Evolutionary conservation across 2,329 filamentous ascomycete genomes (phyloP).

Genomic region (Ceratocystis harringtonii): DNA sequence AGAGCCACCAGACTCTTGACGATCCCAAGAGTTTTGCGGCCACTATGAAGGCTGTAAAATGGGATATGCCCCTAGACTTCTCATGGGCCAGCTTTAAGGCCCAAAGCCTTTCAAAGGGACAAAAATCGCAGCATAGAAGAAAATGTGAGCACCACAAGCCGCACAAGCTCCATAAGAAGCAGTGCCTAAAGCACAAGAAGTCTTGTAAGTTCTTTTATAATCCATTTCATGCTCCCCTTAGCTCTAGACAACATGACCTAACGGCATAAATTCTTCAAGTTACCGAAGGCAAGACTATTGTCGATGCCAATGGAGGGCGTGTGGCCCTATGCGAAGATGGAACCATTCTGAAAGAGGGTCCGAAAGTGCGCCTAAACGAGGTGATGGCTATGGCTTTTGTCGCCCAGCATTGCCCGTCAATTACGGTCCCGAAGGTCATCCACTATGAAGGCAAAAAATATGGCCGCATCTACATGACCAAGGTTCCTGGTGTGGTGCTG

Average conservation of each 20-base stretch:
- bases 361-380: not conserved
- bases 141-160: not conserved
- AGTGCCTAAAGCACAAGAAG: not conserved
- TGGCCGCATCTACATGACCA: constrained; percentile 8
- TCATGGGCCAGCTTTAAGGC: not conserved
- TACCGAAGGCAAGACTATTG: not conserved
- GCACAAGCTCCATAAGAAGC: not conserved
- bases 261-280: not conserved
- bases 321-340: not conserved
- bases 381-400: constrained; percentile 8
- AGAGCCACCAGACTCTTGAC: not conserved
- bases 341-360: constrained; percentile 4
- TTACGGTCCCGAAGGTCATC: not conserved
- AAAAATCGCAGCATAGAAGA: not conserved
- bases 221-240: not conserved
- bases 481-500: not conserved
- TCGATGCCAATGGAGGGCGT: not conserved
- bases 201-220: not conserved
- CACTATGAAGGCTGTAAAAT: not conserved
- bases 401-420: not conserved
- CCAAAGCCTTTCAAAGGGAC: not conserved
- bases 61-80: not conserved
- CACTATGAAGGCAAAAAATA: not conserved
- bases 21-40: not conserved
- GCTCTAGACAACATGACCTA: not conserved